Evolutionary conservation across 2,329 filamentous ascomycete genomes (phyloP), one percentile per base, ranked within the genome.

Genomic region (Sporothrix pallida): DNA sequence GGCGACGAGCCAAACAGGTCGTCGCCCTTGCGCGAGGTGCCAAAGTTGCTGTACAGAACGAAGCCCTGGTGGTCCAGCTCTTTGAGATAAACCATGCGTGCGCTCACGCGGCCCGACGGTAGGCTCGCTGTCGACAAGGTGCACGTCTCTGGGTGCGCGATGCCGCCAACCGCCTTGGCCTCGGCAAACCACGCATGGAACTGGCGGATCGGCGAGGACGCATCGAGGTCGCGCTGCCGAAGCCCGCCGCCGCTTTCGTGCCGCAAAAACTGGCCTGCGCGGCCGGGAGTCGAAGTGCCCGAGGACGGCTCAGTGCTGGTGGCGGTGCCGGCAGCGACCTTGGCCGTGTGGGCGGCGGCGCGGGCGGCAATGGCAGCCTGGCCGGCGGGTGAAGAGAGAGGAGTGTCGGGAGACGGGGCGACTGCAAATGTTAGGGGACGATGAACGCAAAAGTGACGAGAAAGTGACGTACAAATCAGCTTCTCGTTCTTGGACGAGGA

Each of bases 41-140:
- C 94, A 85, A 95, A 95, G 82, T 99, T 99, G 79, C 90, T 92
- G 86, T 98, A 99, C 68, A 99, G 87, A 60, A 98, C 94, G 83
- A 97, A 99, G 17, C 95, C 94, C 5, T 82, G 78, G 72, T 86
- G 82, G 82, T 98, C 95, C 31, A 98, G 89, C 85, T 98, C 96
- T 83, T 99, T 99, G 77, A 99, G 87, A 83, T 98, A 99, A 52
- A 99, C 94, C 77, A 94, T 88, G 74, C 96, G 93, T 3, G 93
- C 91, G 65, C 90, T 94, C 23, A 98, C 92, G 65, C 92, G 91
- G 75, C 96, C 96, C 0, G 90, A 92, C 1, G 95, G 95, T 4
- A 98, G 87, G 31, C 87, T 85, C 0, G 95, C 94, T 0, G 96
- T 99, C 3, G 94, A 92, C 1, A 99, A 86, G 1, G 92, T 94